Evolutionary conservation across 495 filamentous ascomycete species (phyloP).

Genomic region (Chaetomium fimeti): DNA sequence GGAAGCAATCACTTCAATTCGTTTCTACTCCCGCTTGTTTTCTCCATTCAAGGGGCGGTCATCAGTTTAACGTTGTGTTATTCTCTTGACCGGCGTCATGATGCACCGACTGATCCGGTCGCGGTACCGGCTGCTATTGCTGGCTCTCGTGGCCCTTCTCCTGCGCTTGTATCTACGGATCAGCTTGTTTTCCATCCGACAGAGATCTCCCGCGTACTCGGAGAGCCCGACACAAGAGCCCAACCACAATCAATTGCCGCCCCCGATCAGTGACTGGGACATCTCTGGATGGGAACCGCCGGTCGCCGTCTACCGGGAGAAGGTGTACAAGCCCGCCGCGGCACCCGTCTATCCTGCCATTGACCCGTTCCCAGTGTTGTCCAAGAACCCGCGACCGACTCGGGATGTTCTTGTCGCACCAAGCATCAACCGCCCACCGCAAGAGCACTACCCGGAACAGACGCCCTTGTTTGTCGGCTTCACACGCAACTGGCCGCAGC

Average conservation of each 20-base stretch:
- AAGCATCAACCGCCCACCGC: constrained; percentile 41
- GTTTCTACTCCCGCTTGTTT: too few species aligned
- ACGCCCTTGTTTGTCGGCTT: constrained; percentile 61
- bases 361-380: constrained; percentile 33
- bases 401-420: constrained; percentile 28
- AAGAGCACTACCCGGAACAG: constrained; percentile 36
- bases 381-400: constrained; percentile 18
- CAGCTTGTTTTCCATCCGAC: constrained; percentile 2
- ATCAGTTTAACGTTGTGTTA: too few species aligned
- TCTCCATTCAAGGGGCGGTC: too few species aligned
- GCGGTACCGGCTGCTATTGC: constrained; percentile 23
- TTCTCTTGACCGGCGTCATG: constrained; percentile 1
- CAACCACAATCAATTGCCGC: constrained; percentile 14
- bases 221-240: constrained; percentile 4
- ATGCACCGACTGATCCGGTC: constrained; percentile 18
- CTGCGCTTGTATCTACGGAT: constrained; percentile 14
- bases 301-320: constrained; percentile 9
- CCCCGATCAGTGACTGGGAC: constrained; percentile 9
- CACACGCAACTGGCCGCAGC: constrained; percentile 57
- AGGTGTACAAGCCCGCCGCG: constrained; percentile 25
- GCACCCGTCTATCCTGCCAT: constrained; percentile 18
- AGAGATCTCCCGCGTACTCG: background rate
- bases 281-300: constrained; percentile 26
- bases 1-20: too few species aligned
- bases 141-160: constrained; percentile 5